Conservation (phyloP, 2,329 filamentous ascomycete species). For the Beauveria varroae region DNA sequence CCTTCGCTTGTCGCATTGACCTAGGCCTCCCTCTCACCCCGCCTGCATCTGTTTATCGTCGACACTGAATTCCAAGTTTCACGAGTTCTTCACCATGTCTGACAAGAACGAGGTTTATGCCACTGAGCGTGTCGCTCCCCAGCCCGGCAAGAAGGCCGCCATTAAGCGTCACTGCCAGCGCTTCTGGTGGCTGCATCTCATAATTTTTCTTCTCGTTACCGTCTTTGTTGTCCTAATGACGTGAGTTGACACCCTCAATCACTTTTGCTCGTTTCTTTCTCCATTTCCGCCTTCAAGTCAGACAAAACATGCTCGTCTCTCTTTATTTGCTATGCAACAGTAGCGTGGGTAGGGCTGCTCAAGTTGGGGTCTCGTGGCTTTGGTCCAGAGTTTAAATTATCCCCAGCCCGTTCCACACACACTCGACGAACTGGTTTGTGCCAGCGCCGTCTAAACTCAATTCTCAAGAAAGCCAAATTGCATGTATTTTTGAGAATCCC, state of each 20-base stretch:
- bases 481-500: neutral
- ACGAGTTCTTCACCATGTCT: slow-evolving; percentile 24
- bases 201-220: slow-evolving; percentile 40
- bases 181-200: slow-evolving; percentile 56
- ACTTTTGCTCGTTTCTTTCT: neutral
- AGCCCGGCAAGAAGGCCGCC: slow-evolving; percentile 28
- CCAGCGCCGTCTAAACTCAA: neutral
- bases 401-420: neutral
- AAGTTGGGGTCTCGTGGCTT: neutral
- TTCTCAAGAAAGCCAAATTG: neutral
- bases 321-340: too few species aligned
- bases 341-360: neutral
- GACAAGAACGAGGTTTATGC: slow-evolving; percentile 30
- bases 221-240: slow-evolving; percentile 50
- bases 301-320: neutral
- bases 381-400: neutral
- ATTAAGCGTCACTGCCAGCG: slow-evolving; percentile 41
- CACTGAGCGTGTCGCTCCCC: slow-evolving; percentile 25
- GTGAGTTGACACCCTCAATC: slow-evolving; percentile 36
- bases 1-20: neutral
- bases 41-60: neutral
- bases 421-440: neutral
- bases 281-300: neutral
- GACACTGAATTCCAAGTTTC: neutral
- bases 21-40: neutral